These are phyloP conservation scores for Flagelloscypha sp. DNA, from an alignment of 768 basidiomycete species.

Conservation along the genomic window DNA sequence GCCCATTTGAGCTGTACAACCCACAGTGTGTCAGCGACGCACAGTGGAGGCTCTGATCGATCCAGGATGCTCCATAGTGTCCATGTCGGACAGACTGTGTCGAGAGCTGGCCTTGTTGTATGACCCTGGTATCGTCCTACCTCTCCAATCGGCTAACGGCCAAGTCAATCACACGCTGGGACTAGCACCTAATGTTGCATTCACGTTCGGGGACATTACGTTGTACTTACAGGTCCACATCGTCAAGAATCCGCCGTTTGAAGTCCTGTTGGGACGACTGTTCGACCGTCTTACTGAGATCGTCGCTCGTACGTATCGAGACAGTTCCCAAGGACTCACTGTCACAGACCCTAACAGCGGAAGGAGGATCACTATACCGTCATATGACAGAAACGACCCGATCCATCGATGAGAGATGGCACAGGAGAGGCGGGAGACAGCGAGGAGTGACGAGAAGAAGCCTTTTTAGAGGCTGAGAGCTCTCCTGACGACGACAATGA, in stretches of 20 bases:
- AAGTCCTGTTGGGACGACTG: slow-evolving; percentile 16
- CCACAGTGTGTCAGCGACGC: slow-evolving; percentile 12
- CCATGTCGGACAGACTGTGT: slow-evolving; percentile 13
- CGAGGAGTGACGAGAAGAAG: too few relatives aligned
- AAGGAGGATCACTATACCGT: slow-evolving; percentile 5
- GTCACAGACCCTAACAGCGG: slow-evolving; percentile 15
- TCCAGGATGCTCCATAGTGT: slow-evolving; percentile 20
- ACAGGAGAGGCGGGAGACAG: too few relatives aligned
- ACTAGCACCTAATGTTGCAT: slow-evolving; percentile 11
- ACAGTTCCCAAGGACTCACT: slow-evolving; percentile 11
- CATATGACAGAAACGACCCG: slow-evolving; percentile 7
- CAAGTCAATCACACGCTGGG: slow-evolving; percentile 14
- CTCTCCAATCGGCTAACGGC: slow-evolving; percentile 21
- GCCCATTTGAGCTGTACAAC: slow-evolving; percentile 12
- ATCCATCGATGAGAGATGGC: too few relatives aligned
- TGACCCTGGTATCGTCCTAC: slow-evolving; percentile 14
- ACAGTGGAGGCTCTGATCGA: slow-evolving; percentile 16
- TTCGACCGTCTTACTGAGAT: slow-evolving; percentile 15
- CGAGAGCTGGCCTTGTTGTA: slow-evolving; percentile 1
- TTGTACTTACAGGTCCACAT: slow-evolving; percentile 18
- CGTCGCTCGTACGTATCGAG: slow-evolving; percentile 6
- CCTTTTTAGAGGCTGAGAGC: too few relatives aligned
- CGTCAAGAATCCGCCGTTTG: slow-evolving; percentile 13
- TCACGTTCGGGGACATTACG: slow-evolving; percentile 8
- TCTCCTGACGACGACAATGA: too few relatives aligned